Percentiles rank a stretch among this genome's conserved stretches.
phyloP scores from a whole-genome alignment of 495 filamentous ascomycete species.

The Aspergillus haitiensis region DNA sequence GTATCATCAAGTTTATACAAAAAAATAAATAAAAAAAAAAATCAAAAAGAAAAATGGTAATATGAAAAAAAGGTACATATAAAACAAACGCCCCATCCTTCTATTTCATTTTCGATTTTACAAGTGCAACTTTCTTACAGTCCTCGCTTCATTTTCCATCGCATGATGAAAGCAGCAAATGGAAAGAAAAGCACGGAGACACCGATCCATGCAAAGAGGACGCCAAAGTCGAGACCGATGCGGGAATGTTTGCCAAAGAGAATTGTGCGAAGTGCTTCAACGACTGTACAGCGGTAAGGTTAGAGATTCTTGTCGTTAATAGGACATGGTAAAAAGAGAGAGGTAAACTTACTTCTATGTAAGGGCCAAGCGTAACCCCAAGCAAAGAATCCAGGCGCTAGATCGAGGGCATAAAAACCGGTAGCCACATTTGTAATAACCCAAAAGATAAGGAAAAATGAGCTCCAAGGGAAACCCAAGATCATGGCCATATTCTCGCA shows the following conservation, averaged over 20 bases:
- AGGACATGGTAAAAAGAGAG: not conserved
- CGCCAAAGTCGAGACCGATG: constrained; percentile 64
- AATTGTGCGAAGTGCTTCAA: constrained; percentile 61
- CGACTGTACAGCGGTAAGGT: constrained; percentile 42
- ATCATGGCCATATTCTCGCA: constrained; percentile 75
- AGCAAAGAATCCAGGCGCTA: constrained; percentile 60
- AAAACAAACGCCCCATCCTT: no score
- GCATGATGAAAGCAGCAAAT: constrained; percentile 58
- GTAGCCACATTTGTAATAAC: constrained; percentile 70
- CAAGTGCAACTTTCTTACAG: not conserved
- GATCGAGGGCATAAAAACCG: constrained; percentile 60
- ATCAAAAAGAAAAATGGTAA: no score
- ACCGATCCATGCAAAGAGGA: constrained; percentile 62
- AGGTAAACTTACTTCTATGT: constrained; percentile 51
- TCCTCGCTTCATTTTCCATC: constrained; percentile 54
- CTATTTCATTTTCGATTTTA: no score
- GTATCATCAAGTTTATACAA: no score
- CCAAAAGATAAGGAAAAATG: constrained; percentile 75
- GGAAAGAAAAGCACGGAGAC: constrained; percentile 61
- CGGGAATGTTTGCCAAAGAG: constrained; percentile 62
- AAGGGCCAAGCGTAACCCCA: constrained; percentile 77
- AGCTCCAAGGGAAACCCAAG: constrained; percentile 64
- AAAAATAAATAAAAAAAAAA: no score
- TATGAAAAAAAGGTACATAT: no score
- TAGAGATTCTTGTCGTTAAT: not conserved